Evolutionary conservation across 345 rosid species (phyloP), one percentile per base, ranked within the genome.

Genomic region (Ceriops zippeliana): DNA sequence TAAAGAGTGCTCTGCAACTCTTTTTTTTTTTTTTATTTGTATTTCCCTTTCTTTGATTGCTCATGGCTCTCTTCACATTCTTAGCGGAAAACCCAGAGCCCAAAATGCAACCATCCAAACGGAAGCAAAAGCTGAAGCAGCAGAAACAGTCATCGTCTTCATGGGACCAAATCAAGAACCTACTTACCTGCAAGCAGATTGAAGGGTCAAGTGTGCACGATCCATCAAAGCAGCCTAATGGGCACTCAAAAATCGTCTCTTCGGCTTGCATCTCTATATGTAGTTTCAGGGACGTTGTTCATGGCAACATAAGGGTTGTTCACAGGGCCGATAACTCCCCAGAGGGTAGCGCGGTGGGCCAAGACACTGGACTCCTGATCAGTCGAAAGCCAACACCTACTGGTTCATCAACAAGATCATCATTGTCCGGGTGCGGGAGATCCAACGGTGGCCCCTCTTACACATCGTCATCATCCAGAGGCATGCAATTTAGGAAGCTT

Each of bases 151-250:
- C 86, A 16, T 91, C 97, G 49, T 91, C 99, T 52, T 91, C 99
- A 53, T 95, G 99, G 99, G 90, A 88, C 89, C 99, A 95, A 77
- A 72, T 95, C 89, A 95, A 91, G 89, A 95, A 88, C 84, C 72
- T 95, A 28, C 87, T 95, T 31, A 87, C 87, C 64, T 95, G 97
- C 83, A 95, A 88, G 35, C 96, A 91, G 80, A 73, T 95, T 68
- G 92, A 95, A 78, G 89, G 85, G 10, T 81, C 93, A 27, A 80
- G 70, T 54, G 89, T 95, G 20, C 96, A 84, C 76, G 96, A 91
- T 73, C 96, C 99, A 0, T 83, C 96, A 8, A 86, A 86, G 76
- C 77, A 70, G 73, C 58, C 75, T 27, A 47, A 52, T n/a, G 82
- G 68, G n/a, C 71, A 77, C 76, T 69, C 81, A 21, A 80, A 77